These are phyloP conservation scores for Blastobotrys mokoenaii DNA, from an alignment of 805 yeast species.

Conservation along the genomic window DNA sequence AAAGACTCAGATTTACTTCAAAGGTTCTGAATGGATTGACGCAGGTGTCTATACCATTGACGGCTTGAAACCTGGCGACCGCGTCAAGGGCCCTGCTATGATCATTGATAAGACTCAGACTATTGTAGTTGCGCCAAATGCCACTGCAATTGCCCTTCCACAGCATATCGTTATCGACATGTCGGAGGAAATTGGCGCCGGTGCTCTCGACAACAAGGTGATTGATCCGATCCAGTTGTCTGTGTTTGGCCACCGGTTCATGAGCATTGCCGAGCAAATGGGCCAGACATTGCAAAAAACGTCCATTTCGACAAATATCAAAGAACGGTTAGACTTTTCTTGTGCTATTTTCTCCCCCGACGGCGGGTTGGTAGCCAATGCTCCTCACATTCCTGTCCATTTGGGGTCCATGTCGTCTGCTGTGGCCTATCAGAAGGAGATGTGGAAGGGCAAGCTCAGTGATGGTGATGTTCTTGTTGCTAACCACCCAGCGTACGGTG, in stretches of 20 bases:
- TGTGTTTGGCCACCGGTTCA: slow-evolving; percentile 73
- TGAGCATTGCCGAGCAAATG: slow-evolving; percentile 91
- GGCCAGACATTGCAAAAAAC: slow-evolving; percentile 73
- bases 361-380: slow-evolving; percentile 80
- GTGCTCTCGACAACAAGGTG: slow-evolving; percentile 13
- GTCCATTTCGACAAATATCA: slow-evolving; percentile 73
- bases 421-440: slow-evolving; percentile 52
- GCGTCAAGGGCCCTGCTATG: slow-evolving; percentile 62
- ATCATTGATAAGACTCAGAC: slow-evolving; percentile 79
- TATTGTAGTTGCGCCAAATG: slow-evolving; percentile 57
- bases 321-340: slow-evolving; percentile 74
- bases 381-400: slow-evolving; percentile 85
- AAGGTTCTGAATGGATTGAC: slow-evolving; percentile 33
- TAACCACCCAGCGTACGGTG: slow-evolving; percentile 79
- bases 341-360: slow-evolving; percentile 72
- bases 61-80: slow-evolving; percentile 44
- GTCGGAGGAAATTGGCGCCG: slow-evolving; percentile 3
- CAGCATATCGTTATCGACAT: slow-evolving; percentile 52
- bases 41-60: slow-evolving; percentile 52
- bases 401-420: slow-evolving; percentile 82
- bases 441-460: slow-evolving; percentile 55
- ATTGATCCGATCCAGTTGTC: slow-evolving; percentile 68
- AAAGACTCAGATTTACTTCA: slow-evolving; percentile 47
- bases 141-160: slow-evolving; percentile 46
- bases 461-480: slow-evolving; percentile 73